These are phyloP conservation scores for Umbelopsis sp. DNA, from an alignment of 192 early-diverging fungal species.

Conservation along the genomic window DNA sequence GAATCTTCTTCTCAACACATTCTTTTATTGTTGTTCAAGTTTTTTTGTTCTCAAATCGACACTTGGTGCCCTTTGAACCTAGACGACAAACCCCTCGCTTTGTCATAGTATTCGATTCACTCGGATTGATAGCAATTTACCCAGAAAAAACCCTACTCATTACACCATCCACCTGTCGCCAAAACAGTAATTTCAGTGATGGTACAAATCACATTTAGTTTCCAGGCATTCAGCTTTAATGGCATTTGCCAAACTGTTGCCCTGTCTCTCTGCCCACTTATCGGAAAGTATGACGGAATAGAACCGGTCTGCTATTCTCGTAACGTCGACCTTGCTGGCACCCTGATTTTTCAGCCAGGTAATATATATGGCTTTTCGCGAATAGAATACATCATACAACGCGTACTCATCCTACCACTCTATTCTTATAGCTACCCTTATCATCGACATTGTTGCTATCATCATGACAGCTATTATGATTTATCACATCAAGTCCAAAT, in stretches of 20 bases:
- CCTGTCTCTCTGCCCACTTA: constrained; percentile 88
- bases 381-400: neutral
- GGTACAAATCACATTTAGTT: constrained; percentile 34
- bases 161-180: neutral
- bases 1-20: constrained; percentile 18
- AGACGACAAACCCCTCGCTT: too few relatives aligned
- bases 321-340: constrained; percentile 86
- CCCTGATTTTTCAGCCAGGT: constrained; percentile 92
- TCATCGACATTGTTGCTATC: constrained; percentile 91
- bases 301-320: constrained; percentile 95
- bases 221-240: constrained; percentile 85
- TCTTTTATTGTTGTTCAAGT: too few relatives aligned
- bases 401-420: neutral
- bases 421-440: constrained; percentile 71
- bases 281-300: constrained; percentile 73
- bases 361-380: constrained; percentile 20
- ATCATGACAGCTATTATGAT: constrained; percentile 99
- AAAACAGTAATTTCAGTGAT: constrained; percentile 21
- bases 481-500: constrained; percentile 96
- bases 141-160: too few relatives aligned
- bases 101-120: too few relatives aligned
- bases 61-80: too few relatives aligned
- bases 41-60: too few relatives aligned
- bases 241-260: constrained; percentile 85
- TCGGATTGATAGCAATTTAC: too few relatives aligned